phyloP scores from a whole-genome alignment of 208 protist genomes.

The Acanthamoeba lenticulata region DNA sequence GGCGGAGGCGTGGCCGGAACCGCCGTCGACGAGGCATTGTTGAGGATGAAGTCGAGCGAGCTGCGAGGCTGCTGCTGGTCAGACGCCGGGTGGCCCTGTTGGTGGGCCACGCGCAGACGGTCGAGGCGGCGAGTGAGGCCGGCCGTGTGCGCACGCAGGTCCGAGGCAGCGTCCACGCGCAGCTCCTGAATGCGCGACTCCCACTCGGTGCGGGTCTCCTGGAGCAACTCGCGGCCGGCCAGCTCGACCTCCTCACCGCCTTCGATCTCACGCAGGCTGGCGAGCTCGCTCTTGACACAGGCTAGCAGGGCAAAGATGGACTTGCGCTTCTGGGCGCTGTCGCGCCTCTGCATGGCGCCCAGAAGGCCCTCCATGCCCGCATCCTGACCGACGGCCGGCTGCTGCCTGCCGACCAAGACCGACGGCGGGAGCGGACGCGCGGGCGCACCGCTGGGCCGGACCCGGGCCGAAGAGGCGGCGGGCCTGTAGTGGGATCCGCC shows the following conservation, averaged over 20 bases:
- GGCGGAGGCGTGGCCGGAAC: not conserved
- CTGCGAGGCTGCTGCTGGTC: not conserved
- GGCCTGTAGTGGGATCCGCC: not conserved
- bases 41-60: slow-evolving; percentile 37
- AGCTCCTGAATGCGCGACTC: slow-evolving; percentile 19
- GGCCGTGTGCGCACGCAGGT: slow-evolving; percentile 14
- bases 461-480: not conserved
- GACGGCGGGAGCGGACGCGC: not conserved
- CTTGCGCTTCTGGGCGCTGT: not conserved
- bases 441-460: not conserved
- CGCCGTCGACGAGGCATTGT: not conserved
- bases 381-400: too few species aligned
- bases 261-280: not conserved
- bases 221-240: slow-evolving; percentile 18
- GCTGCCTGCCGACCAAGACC: too few species aligned
- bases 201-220: slow-evolving; percentile 47
- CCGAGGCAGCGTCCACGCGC: not conserved
- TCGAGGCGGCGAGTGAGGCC: not conserved
- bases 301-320: not conserved
- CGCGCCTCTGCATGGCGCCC: not conserved
- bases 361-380: slow-evolving; percentile 13
- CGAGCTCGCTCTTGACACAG: slow-evolving; percentile 26
- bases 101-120: not conserved
- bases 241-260: slow-evolving; percentile 19
- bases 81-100: not conserved